Conservation (phyloP, 1,139 yeast species). For the Hyphopichia buzzinii region DNA sequence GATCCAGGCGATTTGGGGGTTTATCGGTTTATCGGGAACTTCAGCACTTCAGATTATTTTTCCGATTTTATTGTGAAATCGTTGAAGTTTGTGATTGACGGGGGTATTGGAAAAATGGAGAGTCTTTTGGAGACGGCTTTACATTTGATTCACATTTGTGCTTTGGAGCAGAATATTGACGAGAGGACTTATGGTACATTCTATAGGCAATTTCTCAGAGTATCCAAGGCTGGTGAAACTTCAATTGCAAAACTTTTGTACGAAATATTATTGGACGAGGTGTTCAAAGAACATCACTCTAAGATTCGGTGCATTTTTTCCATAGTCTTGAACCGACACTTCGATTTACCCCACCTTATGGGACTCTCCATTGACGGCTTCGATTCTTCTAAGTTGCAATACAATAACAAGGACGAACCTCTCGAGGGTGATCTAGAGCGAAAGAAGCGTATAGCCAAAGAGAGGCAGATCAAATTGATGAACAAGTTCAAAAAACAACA, state of each 20-base stretch:
- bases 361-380: constrained; percentile 20
- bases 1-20: constrained; percentile 29
- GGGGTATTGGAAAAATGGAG: constrained; percentile 47
- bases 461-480: constrained; percentile 69
- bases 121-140: constrained; percentile 55
- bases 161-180: constrained; percentile 32
- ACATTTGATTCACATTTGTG: constrained; percentile 66
- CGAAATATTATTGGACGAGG: constrained; percentile 37
- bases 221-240: constrained; percentile 25
- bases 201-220: constrained; percentile 32
- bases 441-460: constrained; percentile 68
- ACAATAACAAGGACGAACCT: constrained; percentile 12
- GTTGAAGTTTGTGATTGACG: constrained; percentile 39
- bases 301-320: constrained; percentile 56
- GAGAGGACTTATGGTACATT: constrained; percentile 29
- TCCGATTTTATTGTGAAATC: constrained; percentile 51
- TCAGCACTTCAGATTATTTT: constrained; percentile 53
- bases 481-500: constrained; percentile 81
- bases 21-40: constrained; percentile 34
- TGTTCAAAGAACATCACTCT: constrained; percentile 42
- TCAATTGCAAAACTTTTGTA: constrained; percentile 50
- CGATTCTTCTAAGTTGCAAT: constrained; percentile 16
- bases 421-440: constrained; percentile 50
- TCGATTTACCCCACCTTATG: constrained; percentile 20
- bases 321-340: constrained; percentile 28